Percentiles rank a stretch among this genome's conserved stretches.
phyloP scores from a whole-genome alignment of 169 alveolate genomes.

The Babesia bigemina region DNA sequence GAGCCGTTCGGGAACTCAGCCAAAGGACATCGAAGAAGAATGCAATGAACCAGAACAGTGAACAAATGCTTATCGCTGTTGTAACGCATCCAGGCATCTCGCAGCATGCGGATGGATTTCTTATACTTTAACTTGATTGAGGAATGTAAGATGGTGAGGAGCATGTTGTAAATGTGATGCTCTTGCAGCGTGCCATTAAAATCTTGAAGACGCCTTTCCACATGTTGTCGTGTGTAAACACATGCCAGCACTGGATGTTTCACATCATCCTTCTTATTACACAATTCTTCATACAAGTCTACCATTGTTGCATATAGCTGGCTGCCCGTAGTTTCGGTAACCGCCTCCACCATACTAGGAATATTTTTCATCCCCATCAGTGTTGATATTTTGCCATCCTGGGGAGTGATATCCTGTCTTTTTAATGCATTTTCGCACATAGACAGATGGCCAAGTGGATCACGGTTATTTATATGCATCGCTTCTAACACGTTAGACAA shows the following conservation, averaged over 20 bases:
- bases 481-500: constrained; percentile 4
- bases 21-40: constrained; percentile 1
- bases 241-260: constrained; percentile 15
- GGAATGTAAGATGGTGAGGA: constrained; percentile 11
- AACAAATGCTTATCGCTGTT: not conserved
- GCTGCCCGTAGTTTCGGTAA: not conserved
- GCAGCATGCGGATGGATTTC: constrained; percentile 12
- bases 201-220: constrained; percentile 1
- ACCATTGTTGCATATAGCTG: constrained; percentile 27
- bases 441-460: constrained; percentile 22
- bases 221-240: not conserved
- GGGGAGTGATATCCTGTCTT: not conserved
- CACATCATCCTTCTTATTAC: constrained; percentile 11
- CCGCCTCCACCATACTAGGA: constrained; percentile 12
- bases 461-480: constrained; percentile 6
- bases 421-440: not conserved
- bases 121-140: not conserved
- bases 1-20: not conserved
- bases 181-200: constrained; percentile 13
- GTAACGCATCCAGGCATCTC: constrained; percentile 11
- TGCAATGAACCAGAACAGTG: constrained; percentile 10
- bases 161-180: constrained; percentile 20
- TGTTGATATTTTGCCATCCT: not conserved
- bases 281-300: constrained; percentile 15
- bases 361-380: constrained; percentile 8